These are phyloP conservation scores for Staphylotrichum longicolle DNA, from an alignment of 495 filamentous ascomycete species.

Conservation along the genomic window DNA sequence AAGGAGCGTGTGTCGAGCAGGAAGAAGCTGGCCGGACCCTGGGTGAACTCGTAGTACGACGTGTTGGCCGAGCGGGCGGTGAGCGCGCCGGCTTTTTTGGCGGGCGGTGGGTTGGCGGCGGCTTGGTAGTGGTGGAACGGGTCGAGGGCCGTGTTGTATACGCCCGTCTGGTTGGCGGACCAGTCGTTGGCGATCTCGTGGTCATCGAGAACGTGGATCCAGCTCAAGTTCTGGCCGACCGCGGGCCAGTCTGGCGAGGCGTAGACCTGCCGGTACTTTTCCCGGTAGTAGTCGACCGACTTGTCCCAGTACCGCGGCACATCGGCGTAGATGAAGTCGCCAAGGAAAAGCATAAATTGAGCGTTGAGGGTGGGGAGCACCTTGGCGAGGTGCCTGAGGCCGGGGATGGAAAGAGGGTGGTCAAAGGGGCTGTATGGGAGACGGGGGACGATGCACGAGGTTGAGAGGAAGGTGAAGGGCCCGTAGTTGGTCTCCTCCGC, in stretches of 20 bases:
- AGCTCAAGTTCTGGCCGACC: slow-evolving; percentile 70
- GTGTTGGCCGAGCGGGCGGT: slow-evolving; percentile 39
- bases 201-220: slow-evolving; percentile 95
- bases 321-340: slow-evolving; percentile 98
- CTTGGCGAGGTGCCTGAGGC: slow-evolving; percentile 67
- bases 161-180: slow-evolving; percentile 67
- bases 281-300: slow-evolving; percentile 70
- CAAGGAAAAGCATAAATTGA: slow-evolving; percentile 95
- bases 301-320: slow-evolving; percentile 77
- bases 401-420: slow-evolving; percentile 78
- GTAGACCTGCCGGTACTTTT: slow-evolving; percentile 91
- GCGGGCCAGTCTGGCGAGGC: slow-evolving; percentile 83
- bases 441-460: slow-evolving; percentile 84
- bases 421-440: slow-evolving; percentile 82
- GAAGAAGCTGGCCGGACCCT: slow-evolving; percentile 91
- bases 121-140: slow-evolving; percentile 86
- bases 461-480: slow-evolving; percentile 82
- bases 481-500: slow-evolving; percentile 55
- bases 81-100: slow-evolving; percentile 39
- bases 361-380: slow-evolving; percentile 62
- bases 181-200: slow-evolving; percentile 96
- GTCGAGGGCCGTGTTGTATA: slow-evolving; percentile 74
- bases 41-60: slow-evolving; percentile 82
- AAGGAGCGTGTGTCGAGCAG: slow-evolving; percentile 90
- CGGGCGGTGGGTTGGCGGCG: slow-evolving; percentile 73